Evolutionary conservation across 768 basidiomycete species (phyloP), one percentile per base, ranked within the genome.

Genomic region (Xerocomellus amylosporus): DNA sequence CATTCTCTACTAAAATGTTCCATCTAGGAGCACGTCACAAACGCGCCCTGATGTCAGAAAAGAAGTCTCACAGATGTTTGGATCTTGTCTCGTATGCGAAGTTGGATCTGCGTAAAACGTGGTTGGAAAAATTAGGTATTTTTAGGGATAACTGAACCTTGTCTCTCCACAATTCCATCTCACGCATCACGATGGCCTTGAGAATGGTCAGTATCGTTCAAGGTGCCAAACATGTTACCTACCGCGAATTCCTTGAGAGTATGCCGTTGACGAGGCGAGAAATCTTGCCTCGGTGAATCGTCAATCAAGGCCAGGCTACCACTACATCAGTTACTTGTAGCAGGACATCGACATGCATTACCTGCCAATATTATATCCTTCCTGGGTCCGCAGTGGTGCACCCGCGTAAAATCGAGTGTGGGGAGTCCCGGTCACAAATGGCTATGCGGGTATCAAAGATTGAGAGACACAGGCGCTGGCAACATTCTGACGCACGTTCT

Each of bases 1-100:
- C 92, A 95, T 70, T 98, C 94, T 20, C 95, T 84, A 48, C 90
- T 95, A 67, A 98, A 97, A 59, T 90, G 84, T 68, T 98, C 94
- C 94, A 98, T 96, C 84, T 90, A 61, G 13, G 37, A 56, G 19
- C 26, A 20, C 34, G 39, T 49, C 34, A 53, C 12, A 34, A 50
- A 19, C 28, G 8, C 38, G 37, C 33, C n/a, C 17, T 30, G 8
- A 37, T 28, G 41, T 42, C 30, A 51, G 17, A 43, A 19, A 24
- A 56, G 43, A 44, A 8, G 46, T 31, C 85, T 63, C 65, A 86
- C 90, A 41, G 95, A 96, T 55, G 77, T 91, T 64, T 98, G 95
- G 30, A 97, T 96, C 42, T 86, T 85, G 63, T 95, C 94, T 43
- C 94, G 83, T 60, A 95, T 88, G 34, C 92, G 81, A 15, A 96